A percentile compares a stretch with the other conserved stretches of the same genome.
phyloP scores from a whole-genome alignment of 352 stramenopile genomes.

The Pythium rhizo-oryzae region DNA sequence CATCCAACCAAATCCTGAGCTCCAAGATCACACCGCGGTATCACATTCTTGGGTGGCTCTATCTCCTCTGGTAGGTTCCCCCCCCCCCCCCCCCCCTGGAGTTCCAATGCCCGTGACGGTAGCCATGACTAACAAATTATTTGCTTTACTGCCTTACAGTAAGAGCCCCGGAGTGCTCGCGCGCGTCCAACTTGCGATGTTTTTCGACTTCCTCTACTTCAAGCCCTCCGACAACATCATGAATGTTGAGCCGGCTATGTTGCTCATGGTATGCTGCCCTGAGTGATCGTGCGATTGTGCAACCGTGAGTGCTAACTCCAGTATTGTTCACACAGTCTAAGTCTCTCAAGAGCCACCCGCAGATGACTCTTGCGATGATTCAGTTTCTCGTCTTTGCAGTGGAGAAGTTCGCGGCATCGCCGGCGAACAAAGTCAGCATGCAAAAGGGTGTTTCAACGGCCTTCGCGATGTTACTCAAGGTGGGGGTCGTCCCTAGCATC shows the following conservation, averaged over 20 bases:
- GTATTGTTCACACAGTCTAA: slow-evolving; percentile 49
- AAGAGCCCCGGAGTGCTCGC: slow-evolving; percentile 72
- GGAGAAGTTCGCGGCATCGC: slow-evolving; percentile 82
- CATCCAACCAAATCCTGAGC: slow-evolving; percentile 77
- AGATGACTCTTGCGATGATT: slow-evolving; percentile 83
- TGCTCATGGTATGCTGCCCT: slow-evolving; percentile 67
- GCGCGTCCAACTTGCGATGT: slow-evolving; percentile 84
- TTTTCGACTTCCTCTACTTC: slow-evolving; percentile 90
- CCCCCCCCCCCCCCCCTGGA: too few species aligned
- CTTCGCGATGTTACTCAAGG: slow-evolving; percentile 73
- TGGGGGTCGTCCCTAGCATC: slow-evolving; percentile 74
- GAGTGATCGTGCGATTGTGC: neutral
- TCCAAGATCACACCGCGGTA: slow-evolving; percentile 88
- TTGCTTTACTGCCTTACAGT: slow-evolving; percentile 34
- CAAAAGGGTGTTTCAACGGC: slow-evolving; percentile 83
- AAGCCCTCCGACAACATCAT: slow-evolving; percentile 82
- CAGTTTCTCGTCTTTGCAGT: slow-evolving; percentile 87
- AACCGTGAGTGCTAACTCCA: neutral
- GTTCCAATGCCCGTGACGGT: too few species aligned
- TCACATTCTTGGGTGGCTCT: slow-evolving; percentile 87
- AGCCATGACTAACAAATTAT: neutral
- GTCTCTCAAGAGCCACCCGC: slow-evolving; percentile 84
- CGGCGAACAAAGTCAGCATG: slow-evolving; percentile 75
- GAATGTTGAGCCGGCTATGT: slow-evolving; percentile 78
- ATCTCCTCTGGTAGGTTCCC: slow-evolving; percentile 79